Evolutionary conservation across 169 alveolate genomes (phyloP).

Genomic region (Babesia ovis): DNA sequence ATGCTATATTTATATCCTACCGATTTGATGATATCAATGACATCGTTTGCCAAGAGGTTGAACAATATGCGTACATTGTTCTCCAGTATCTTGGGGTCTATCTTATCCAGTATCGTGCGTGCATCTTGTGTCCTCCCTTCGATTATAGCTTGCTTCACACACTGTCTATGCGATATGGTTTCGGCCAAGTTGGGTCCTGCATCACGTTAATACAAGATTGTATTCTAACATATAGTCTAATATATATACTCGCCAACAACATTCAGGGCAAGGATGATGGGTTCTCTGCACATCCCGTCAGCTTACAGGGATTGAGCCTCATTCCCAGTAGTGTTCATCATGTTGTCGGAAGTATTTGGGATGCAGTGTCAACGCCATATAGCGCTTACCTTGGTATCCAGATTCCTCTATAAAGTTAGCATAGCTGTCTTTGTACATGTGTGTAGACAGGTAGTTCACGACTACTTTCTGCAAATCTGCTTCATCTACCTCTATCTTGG

Average conservation of each 20-base stretch:
- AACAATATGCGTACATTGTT: constrained; percentile 42
- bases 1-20: neutral
- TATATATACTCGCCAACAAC: neutral
- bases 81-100: constrained; percentile 46
- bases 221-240: too few relatives aligned
- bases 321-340: too few relatives aligned
- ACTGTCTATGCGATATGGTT: constrained; percentile 48
- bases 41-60: constrained; percentile 19
- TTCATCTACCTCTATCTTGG: constrained; percentile 32
- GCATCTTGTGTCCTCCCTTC: constrained; percentile 52
- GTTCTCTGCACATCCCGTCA: constrained; percentile 19
- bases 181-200: constrained; percentile 15
- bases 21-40: constrained; percentile 45
- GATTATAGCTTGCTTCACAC: constrained; percentile 40
- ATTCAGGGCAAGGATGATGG: constrained; percentile 60
- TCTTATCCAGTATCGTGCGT: constrained; percentile 14
- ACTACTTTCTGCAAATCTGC: constrained; percentile 43
- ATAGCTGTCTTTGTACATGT: constrained; percentile 58
- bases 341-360: too few relatives aligned
- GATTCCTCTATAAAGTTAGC: constrained; percentile 44
- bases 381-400: constrained; percentile 40
- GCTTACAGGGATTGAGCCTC: too few relatives aligned
- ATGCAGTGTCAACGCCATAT: too few relatives aligned
- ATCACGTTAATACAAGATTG: neutral
- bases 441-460: constrained; percentile 46